Conservation (phyloP, 2,329 filamentous ascomycete genomes). For the Exophiala calicioides region DNA sequence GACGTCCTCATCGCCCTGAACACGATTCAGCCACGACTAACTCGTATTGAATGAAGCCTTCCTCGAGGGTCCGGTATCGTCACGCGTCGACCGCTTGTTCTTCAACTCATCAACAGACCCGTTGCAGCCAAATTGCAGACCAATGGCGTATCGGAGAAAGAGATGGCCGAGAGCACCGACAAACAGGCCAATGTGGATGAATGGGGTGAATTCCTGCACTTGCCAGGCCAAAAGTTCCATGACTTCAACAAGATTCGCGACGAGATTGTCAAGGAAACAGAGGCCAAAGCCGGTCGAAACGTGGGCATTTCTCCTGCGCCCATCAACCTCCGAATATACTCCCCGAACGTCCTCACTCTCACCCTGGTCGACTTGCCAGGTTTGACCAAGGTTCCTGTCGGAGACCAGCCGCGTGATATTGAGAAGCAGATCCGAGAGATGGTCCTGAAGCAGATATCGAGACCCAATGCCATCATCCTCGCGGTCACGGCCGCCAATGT, state of each 20-base stretch:
- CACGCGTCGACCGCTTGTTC: slow-evolving; percentile 89
- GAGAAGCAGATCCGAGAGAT: slow-evolving; percentile 96
- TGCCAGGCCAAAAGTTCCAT: slow-evolving; percentile 94
- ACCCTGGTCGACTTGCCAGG: slow-evolving; percentile 96
- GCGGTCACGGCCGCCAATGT: slow-evolving; percentile 96
- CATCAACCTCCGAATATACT: slow-evolving; percentile 98
- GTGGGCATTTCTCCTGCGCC: slow-evolving; percentile 93
- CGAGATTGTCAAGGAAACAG: slow-evolving; percentile 94
- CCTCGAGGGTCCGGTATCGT: slow-evolving; percentile 97
- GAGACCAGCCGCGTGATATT: slow-evolving; percentile 94
- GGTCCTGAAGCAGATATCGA: slow-evolving; percentile 98
- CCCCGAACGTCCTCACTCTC: slow-evolving; percentile 93
- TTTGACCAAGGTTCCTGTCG: slow-evolving; percentile 93
- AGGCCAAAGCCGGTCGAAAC: slow-evolving; percentile 94
- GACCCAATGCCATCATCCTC: slow-evolving; percentile 96
- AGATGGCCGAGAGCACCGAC: slow-evolving; percentile 69
- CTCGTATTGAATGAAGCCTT: slow-evolving; percentile 64
- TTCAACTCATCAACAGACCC: slow-evolving; percentile 94
- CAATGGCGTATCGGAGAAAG: slow-evolving; percentile 71
- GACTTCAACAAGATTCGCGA: slow-evolving; percentile 99
- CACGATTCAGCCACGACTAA: slow-evolving; percentile 34
- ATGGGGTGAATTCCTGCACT: slow-evolving; percentile 98
- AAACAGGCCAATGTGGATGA: slow-evolving; percentile 89
- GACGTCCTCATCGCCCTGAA: slow-evolving; percentile 15
- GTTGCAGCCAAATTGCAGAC: slow-evolving; percentile 58